Evolutionary conservation across 176 grass and related monocot species (phyloP), one percentile per base, ranked within the genome.

Genomic region (Luzula sylvatica): DNA sequence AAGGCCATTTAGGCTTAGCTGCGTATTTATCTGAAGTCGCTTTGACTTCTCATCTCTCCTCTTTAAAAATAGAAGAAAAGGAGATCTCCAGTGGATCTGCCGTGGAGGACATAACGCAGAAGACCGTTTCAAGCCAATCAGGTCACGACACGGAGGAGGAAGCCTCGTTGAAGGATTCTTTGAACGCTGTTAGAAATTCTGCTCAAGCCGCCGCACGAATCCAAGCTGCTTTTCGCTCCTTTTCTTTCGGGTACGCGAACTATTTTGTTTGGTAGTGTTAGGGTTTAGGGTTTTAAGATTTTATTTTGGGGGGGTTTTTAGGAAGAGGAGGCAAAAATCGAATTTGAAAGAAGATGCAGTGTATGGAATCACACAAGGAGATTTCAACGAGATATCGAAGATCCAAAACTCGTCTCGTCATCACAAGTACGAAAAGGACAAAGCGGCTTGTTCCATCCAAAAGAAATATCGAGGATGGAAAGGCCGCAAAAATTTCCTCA

Each of bases 401-500:
- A 65, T 82, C 86, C 63, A 98, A 70, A 68, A 68, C 26, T 8
- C 74, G 42, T 71, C 67, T 0, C 62, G 50, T 40, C 62, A 78
- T 68, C 78, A 65, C 43, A 83, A 83, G 65, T 80, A 60, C 50
- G 61, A 92, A 25, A 22, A 26, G 46, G 42, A 63, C 52, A 98
- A 82, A 92, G 93, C 93, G 50, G 93, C 93, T 75, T 58, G 86
- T 41, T 90, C 93, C 26, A 98, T 98, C 58, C 93, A 92, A 64
- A 98, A 90, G 72, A 98, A 79, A 59, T 98, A 78, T 52, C 77
- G 71, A 62, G 93, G 93, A 20, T 98, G 93, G 93, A 98, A 83
- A 68, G 81, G 86, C 20, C 93, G 86, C 16, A 98, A 53, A 64
- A 58, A 47, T 25, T 98, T 80, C 68, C 72, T 98, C 18, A 87